Conservation (phyloP, 306 rosid genomes). For the Pyrus betulifolia region DNA sequence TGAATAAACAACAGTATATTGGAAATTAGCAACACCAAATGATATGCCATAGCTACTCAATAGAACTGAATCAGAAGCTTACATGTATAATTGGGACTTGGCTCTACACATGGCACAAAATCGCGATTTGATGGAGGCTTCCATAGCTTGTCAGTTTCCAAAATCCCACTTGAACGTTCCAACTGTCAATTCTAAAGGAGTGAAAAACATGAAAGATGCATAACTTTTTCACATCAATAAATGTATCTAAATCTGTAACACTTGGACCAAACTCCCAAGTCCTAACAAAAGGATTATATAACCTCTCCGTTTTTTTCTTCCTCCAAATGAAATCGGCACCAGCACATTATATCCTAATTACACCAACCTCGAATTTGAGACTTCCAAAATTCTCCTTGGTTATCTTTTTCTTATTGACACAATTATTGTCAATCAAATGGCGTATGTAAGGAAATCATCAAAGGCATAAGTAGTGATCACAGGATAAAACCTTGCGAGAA, state of each 20-base stretch:
- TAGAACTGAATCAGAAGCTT: slow-evolving; percentile 4
- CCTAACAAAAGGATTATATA: background rate
- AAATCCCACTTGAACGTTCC: slow-evolving; percentile 29
- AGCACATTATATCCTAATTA: background rate
- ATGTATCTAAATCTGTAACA: slow-evolving; percentile 4
- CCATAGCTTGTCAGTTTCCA: slow-evolving; percentile 73
- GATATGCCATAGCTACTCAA: background rate
- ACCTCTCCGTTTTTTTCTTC: background rate
- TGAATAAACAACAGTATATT: slow-evolving; percentile 27
- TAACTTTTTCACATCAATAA: slow-evolving; percentile 28
- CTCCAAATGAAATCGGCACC: background rate
- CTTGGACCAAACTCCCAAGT: background rate
- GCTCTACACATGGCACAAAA: slow-evolving; percentile 62
- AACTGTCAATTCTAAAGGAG: slow-evolving; percentile 52
- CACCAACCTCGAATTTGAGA: background rate
- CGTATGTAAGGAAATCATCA: background rate
- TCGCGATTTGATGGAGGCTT: slow-evolving; percentile 61
- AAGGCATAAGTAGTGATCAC: background rate
- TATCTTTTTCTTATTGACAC: background rate
- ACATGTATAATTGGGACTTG: slow-evolving; percentile 63
- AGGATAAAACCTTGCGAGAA: slow-evolving; percentile 65
- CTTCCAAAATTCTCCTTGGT: background rate
- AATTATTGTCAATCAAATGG: background rate
- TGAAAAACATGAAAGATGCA: slow-evolving; percentile 39
- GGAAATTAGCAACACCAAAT: slow-evolving; percentile 10